Conservation (phyloP, 2,329 filamentous ascomycete genomes). For the Leptographium lundbergii region DNA sequence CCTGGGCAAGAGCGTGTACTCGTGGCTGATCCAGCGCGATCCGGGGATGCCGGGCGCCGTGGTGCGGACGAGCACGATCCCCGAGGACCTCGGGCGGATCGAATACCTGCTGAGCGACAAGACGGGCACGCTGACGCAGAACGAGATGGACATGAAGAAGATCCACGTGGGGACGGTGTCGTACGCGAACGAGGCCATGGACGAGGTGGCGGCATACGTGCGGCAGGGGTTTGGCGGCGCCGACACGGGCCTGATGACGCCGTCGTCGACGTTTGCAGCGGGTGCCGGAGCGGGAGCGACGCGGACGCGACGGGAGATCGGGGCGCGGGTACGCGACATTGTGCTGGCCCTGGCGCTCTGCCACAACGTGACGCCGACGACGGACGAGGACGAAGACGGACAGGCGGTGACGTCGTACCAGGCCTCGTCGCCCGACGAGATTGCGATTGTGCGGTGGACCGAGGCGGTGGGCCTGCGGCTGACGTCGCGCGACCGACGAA, state of each 20-base stretch:
- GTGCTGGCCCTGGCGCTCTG: constrained; percentile 86
- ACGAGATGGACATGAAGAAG: constrained; percentile 98
- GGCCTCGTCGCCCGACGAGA: constrained; percentile 94
- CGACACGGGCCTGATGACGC: constrained; percentile 50
- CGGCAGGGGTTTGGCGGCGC: constrained; percentile 61
- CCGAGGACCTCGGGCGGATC: constrained; percentile 87
- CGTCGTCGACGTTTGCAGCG: constrained; percentile 53
- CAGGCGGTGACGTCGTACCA: constrained; percentile 74
- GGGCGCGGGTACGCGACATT: constrained; percentile 82
- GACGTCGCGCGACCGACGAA: constrained; percentile 72
- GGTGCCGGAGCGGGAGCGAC: constrained; percentile 49
- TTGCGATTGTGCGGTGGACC: constrained; percentile 93
- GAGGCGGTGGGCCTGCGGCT: constrained; percentile 82
- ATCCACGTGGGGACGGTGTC: constrained; percentile 97
- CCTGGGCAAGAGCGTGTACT: constrained; percentile 93
- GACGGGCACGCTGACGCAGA: constrained; percentile 94
- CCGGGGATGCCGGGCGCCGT: constrained; percentile 82
- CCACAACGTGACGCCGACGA: constrained; percentile 91
- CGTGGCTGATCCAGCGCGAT: constrained; percentile 87
- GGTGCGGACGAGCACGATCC: constrained; percentile 92
- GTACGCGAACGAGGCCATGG: constrained; percentile 97
- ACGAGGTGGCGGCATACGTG: constrained; percentile 81
- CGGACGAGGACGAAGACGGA: constrained; percentile 64
- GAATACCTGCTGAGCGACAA: constrained; percentile 96
- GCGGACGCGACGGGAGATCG: constrained; percentile 83